Base-by-base conservation (phyloP, 805 yeast genomes). In the Kluyveromyces dobzhanskii region DNA sequence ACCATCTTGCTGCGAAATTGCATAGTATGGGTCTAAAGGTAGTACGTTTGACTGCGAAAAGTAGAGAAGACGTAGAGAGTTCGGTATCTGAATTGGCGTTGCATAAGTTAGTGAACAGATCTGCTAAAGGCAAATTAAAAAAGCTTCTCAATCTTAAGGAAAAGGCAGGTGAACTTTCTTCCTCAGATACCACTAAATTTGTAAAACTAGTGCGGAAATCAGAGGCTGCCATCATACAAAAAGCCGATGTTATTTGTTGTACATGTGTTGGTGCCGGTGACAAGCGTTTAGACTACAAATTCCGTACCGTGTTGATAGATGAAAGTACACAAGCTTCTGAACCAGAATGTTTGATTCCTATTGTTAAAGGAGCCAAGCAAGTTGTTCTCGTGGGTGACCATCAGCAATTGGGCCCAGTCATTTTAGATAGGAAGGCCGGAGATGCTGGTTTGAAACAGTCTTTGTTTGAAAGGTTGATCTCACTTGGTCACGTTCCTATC, bases 201-300 rank as follows among this genome's bases (percentile, higher is more conserved):
- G 52, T 60, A 24, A 62, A 59, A 34, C 56, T 69, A 25, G 57
- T 72, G 4, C 64, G 70, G 32, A 59, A 61, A 37, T 61, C 70
- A 1, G 95, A 85, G 53, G 53, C 51, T 6, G 56, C 57, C 17
- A 56, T 76, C 10, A 57, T 87, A 29, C 62, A 65, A 21, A 56
- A 65, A 11, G 81, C 86, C 28, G 85, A 85, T 47, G 87, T 87
- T 30, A 78, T 88, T 11, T 87, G 96, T 64, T 73, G 85, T 57
- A 88, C 97, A 0, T 86, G 96, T 70, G 87, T 81, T 18, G 95
- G 94, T 45, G 95, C 97, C 2, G 94, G 88, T 39, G 95, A 85
- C 59, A 61, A 50, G 39, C 67, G 94, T 46, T 64, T 90, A 30
- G 58, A 62, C 4, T 57, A 76, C 43, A 66, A 69, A 33, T 88